Percentiles rank a stretch among this genome's conserved stretches.
These are phyloP conservation scores for Syzygium malaccense DNA, from an alignment of 441 rosid species.

Conservation along the genomic window DNA sequence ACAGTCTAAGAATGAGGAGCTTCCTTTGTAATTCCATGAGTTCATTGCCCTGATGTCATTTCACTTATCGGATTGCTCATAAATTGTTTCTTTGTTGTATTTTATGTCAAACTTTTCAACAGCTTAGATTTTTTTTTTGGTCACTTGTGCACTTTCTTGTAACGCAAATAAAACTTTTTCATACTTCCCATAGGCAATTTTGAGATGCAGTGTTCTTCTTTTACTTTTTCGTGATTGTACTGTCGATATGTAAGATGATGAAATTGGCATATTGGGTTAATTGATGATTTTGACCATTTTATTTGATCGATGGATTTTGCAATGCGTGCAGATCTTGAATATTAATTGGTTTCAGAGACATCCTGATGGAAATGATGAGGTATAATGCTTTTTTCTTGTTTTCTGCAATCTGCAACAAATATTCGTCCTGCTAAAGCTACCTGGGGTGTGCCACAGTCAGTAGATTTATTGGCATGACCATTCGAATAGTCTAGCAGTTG, in stretches of 20 bases:
- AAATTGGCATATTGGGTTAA: background rate
- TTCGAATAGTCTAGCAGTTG: background rate
- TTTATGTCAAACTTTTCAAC: background rate
- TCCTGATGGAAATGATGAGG: constrained; percentile 87
- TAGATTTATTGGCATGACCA: background rate
- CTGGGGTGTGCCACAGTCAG: background rate
- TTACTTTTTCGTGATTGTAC: constrained; percentile 18
- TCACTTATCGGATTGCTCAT: background rate
- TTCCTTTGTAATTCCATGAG: background rate
- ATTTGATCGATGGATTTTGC: background rate
- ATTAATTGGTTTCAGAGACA: constrained; percentile 86
- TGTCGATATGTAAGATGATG: background rate
- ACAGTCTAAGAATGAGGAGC: background rate
- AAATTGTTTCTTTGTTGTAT: background rate
- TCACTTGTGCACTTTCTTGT: background rate
- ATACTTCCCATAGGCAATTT: background rate
- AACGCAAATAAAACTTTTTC: background rate
- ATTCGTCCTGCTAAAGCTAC: background rate
- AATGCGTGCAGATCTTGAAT: constrained; percentile 31
- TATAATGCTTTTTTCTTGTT: constrained; percentile 1
- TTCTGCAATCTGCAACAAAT: background rate
- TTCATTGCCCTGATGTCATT: background rate
- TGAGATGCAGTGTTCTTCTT: background rate
- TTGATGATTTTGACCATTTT: background rate
- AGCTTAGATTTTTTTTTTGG: background rate